Conservation (phyloP, 2,329 filamentous ascomycete genomes). For the Beauveria varroae region DNA sequence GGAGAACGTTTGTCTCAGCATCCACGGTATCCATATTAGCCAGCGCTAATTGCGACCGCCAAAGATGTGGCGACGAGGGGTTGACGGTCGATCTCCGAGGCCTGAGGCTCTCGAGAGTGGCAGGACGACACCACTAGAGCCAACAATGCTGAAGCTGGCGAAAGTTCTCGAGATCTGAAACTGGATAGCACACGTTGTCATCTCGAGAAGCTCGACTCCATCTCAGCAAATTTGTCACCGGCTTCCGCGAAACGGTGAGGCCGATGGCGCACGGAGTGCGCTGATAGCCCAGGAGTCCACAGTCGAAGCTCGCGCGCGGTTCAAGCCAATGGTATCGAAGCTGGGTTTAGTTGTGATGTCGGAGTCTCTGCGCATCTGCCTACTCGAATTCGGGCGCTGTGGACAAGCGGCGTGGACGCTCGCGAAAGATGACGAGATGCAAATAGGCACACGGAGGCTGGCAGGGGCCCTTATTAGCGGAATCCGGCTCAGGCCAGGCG, state of each 20-base stretch:
- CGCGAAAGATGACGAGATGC: neutral
- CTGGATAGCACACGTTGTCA: neutral
- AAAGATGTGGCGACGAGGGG: neutral
- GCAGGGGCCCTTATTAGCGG: slow-evolving; percentile 5
- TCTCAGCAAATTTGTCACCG: neutral
- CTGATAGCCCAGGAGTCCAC: neutral
- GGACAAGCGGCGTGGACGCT: neutral
- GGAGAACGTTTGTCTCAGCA: slow-evolving; percentile 54
- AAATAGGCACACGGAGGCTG: neutral
- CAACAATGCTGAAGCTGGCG: no score
- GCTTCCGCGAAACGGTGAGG: neutral
- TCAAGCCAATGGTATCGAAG: neutral
- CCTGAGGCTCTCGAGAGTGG: neutral
- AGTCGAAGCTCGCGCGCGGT: neutral
- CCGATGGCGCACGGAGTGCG: neutral
- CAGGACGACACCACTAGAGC: neutral
- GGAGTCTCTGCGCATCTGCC: neutral
- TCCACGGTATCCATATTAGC: slow-evolving; percentile 54
- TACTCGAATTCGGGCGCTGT: neutral
- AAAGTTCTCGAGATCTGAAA: neutral
- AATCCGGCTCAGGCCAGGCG: neutral
- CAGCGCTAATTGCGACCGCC: neutral
- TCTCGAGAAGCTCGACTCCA: neutral
- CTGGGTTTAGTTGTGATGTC: neutral
- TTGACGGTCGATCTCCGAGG: neutral